A percentile compares a stretch with the other conserved stretches of the same genome.
These are phyloP conservation scores for Lactuca sativa DNA, from an alignment of 129 eudicot species.

Conservation along the genomic window DNA sequence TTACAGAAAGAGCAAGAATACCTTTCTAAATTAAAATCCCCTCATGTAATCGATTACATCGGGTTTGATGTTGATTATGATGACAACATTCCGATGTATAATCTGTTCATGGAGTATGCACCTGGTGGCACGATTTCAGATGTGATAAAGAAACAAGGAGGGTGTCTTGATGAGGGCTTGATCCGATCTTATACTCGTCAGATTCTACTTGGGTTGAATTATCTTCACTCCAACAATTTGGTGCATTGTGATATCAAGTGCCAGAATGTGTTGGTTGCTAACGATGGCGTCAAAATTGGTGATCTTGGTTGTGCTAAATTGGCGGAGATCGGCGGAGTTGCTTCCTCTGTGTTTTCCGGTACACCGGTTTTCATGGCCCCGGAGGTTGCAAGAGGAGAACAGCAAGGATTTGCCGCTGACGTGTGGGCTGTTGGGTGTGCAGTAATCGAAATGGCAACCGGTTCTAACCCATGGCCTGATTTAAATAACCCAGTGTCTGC, in stretches of 20 bases:
- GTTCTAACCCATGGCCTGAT: constrained; percentile 71
- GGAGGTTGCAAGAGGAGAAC: constrained; percentile 81
- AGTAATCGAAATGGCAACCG: constrained; percentile 76
- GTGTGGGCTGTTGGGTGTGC: constrained; percentile 89
- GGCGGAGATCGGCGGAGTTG: constrained; percentile 22
- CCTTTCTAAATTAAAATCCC: constrained; percentile 55
- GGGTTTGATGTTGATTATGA: constrained; percentile 44
- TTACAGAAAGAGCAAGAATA: constrained; percentile 50
- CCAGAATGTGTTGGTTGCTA: constrained; percentile 47
- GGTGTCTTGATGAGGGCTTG: constrained; percentile 47
- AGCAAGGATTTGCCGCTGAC: constrained; percentile 70
- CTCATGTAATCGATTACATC: constrained; percentile 45
- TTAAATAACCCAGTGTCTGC: constrained; percentile 56
- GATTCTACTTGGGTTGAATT: constrained; percentile 56
- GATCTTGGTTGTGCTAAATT: constrained; percentile 72
- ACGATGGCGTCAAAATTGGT: constrained; percentile 54
- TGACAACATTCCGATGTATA: constrained; percentile 34
- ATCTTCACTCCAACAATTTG: constrained; percentile 57
- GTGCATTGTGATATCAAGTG: constrained; percentile 87
- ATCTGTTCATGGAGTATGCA: constrained; percentile 69
- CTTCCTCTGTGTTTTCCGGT: constrained; percentile 46
- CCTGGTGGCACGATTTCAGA: constrained; percentile 59
- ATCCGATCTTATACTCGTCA: constrained; percentile 50
- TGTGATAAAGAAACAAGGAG: constrained; percentile 49
- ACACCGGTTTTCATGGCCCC: constrained; percentile 91